A percentile compares a stretch with the other conserved stretches of the same genome.
These are phyloP conservation scores for Luffa acutangula DNA, from an alignment of 306 rosid genomes.

Conservation along the genomic window DNA sequence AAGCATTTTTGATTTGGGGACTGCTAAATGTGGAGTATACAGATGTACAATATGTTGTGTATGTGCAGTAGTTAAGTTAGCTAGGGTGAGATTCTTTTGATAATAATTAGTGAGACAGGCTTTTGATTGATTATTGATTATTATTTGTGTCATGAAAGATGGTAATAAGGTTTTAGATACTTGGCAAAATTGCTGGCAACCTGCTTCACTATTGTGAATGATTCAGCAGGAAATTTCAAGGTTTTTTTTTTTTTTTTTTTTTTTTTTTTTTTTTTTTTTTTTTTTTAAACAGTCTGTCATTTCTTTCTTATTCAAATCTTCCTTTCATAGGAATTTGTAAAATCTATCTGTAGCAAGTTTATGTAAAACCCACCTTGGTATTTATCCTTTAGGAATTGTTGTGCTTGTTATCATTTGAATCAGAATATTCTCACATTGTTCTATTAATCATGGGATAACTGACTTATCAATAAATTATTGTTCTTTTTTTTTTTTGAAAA, in stretches of 20 bases:
- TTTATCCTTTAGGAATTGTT: constrained; percentile 4
- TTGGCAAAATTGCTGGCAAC: constrained; percentile 25
- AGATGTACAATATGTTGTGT: constrained; percentile 68
- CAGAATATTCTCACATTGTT: not conserved
- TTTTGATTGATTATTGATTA: constrained; percentile 35
- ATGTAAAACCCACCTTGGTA: constrained; percentile 22
- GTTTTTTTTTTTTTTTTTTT: not conserved
- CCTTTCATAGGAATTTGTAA: constrained; percentile 40
- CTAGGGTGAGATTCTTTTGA: constrained; percentile 83
- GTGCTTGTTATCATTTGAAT: not conserved
- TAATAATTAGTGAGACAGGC: constrained; percentile 50
- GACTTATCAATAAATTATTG: too few relatives aligned
- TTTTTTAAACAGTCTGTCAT: not conserved
- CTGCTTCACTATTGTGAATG: constrained; percentile 32
- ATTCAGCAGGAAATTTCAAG: constrained; percentile 25
- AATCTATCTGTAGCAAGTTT: constrained; percentile 35
- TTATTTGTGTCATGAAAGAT: constrained; percentile 44
- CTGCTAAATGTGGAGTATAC: constrained; percentile 24
- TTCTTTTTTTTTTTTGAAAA: too few relatives aligned
- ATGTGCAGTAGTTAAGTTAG: constrained; percentile 62
- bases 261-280: not conserved
- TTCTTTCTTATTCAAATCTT: not conserved
- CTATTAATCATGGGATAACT: too few relatives aligned
- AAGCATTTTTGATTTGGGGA: constrained; percentile 18
- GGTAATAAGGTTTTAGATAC: constrained; percentile 39